Base-by-base conservation (phyloP, 805 yeast species). In the Yamadazyma kitorensis region DNA sequence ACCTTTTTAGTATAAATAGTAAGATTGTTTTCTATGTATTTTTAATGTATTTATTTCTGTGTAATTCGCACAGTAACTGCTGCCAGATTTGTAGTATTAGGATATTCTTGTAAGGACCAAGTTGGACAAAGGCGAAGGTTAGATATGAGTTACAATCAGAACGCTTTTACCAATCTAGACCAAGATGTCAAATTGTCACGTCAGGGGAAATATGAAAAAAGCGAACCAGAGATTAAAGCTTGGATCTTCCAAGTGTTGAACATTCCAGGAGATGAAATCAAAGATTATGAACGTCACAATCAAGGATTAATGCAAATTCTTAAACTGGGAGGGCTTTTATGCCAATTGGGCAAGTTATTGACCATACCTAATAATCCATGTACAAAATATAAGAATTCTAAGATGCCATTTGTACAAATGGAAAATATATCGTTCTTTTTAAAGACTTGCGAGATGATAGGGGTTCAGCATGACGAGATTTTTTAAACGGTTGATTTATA, bases 361-460 rank as follows among this genome's bases (percentile, higher is more conserved):
- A 22, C 36, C 23, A 40, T 55, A 2, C 53, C 58, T 2, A 45
- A 45, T 25, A 54, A 58, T 19, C 66, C 67, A 2, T 47, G 61
- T 2, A 52, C 66, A 3, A 74, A 69, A 41, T 79, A 57, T 53
- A 85, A 82, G 52, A 68, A 67, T 31, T 76, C 86, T 8, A 65
- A 68, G 33, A 78, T 85, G 81, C 91, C 94, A 2, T 86, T 86
- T 36, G 55, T 61, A 12, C 76, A 80, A 58, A 86, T 86, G 96
- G 95, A 86, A 51, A 86, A 86, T 49, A 85, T 86, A 21, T 77
- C 86, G 31, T 75, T 76, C 43, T 86, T 86, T 49, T 60, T 86
- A 24, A 59, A 68, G 5, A 76, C 80, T 35, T 78, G 87, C 31
- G 74, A 79, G 43, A 34, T 52, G 4, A 64, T 78, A 33, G 91